Conservation (phyloP, 1,139 yeast genomes). For the Suhomyces panamericanus region DNA sequence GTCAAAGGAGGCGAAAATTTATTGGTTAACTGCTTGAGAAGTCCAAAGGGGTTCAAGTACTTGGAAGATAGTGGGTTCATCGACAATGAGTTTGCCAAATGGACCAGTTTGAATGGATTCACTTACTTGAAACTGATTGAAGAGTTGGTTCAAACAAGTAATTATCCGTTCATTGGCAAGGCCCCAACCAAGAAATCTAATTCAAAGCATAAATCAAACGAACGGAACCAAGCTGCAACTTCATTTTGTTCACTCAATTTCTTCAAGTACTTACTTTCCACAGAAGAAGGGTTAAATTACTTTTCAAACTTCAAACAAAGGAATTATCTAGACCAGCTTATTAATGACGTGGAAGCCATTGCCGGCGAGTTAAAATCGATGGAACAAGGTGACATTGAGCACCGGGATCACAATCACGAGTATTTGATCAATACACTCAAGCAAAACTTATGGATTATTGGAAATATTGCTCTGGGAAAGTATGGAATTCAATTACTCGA, state of each 20-base stretch:
- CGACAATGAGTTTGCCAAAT: slow-evolving; percentile 31
- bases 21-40: slow-evolving; percentile 31
- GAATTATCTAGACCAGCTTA: slow-evolving; percentile 28
- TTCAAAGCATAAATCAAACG: neutral
- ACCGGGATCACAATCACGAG: slow-evolving; percentile 10
- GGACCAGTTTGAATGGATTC: slow-evolving; percentile 26
- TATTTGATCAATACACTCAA: slow-evolving; percentile 45
- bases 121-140: slow-evolving; percentile 29
- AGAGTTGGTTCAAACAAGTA: slow-evolving; percentile 19
- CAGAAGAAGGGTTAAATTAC: slow-evolving; percentile 70
- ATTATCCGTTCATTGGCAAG: slow-evolving; percentile 27
- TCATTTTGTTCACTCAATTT: slow-evolving; percentile 45
- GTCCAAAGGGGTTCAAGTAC: slow-evolving; percentile 38
- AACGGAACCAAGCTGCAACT: neutral
- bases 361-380: slow-evolving; percentile 18
- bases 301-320: slow-evolving; percentile 29
- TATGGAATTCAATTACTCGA: slow-evolving; percentile 70
- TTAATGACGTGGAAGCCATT: slow-evolving; percentile 23
- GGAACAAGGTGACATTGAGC: slow-evolving; percentile 12
- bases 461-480: slow-evolving; percentile 71
- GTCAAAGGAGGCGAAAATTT: slow-evolving; percentile 29
- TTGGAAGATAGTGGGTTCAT: slow-evolving; percentile 37
- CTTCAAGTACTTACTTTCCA: slow-evolving; percentile 75
- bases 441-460: slow-evolving; percentile 85
- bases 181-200: neutral